These are phyloP conservation scores for Petasospora rhodanensis DNA, from an alignment of 1,139 yeast genomes.

Conservation along the genomic window DNA sequence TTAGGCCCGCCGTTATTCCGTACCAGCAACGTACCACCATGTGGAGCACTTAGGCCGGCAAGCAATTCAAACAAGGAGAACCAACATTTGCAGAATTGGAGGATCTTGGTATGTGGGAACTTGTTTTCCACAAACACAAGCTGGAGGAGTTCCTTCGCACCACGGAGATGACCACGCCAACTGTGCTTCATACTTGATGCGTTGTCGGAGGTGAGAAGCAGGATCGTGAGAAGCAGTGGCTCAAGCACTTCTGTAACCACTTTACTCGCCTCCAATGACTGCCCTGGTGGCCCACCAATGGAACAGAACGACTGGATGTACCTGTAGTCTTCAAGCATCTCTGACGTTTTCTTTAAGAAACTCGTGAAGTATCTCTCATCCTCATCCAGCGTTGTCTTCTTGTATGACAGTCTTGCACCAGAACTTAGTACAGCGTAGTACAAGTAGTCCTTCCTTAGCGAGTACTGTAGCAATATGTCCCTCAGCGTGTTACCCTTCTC, in stretches of 20 bases:
- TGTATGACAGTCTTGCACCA: slow-evolving; percentile 57
- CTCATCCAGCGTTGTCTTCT: slow-evolving; percentile 39
- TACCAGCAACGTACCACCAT: slow-evolving; percentile 50
- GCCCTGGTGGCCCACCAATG: slow-evolving; percentile 27
- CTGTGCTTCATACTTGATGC: slow-evolving; percentile 59
- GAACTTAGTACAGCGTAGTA: slow-evolving; percentile 66
- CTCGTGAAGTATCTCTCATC: slow-evolving; percentile 60
- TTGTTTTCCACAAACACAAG: slow-evolving; percentile 34
- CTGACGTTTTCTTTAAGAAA: slow-evolving; percentile 55
- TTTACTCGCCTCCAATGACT: slow-evolving; percentile 26
- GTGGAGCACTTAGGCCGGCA: slow-evolving; percentile 62
- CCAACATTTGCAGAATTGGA: slow-evolving; percentile 68
- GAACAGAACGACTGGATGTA: slow-evolving; percentile 25
- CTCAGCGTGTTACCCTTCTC: slow-evolving; percentile 53
- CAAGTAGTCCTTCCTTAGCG: slow-evolving; percentile 54
- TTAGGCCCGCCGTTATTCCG: not conserved
- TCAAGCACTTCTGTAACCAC: slow-evolving; percentile 37
- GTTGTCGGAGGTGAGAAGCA: slow-evolving; percentile 63
- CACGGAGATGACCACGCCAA: slow-evolving; percentile 73
- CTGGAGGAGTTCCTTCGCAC: slow-evolving; percentile 65
- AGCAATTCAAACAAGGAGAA: slow-evolving; percentile 63
- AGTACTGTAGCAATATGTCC: slow-evolving; percentile 56
- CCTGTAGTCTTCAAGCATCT: slow-evolving; percentile 20
- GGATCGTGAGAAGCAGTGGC: slow-evolving; percentile 59
- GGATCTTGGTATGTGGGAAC: slow-evolving; percentile 35